Percentiles rank a stretch among this genome's conserved stretches.
phyloP scores from a whole-genome alignment of 768 basidiomycete genomes.

The Roridomyces roridus region DNA sequence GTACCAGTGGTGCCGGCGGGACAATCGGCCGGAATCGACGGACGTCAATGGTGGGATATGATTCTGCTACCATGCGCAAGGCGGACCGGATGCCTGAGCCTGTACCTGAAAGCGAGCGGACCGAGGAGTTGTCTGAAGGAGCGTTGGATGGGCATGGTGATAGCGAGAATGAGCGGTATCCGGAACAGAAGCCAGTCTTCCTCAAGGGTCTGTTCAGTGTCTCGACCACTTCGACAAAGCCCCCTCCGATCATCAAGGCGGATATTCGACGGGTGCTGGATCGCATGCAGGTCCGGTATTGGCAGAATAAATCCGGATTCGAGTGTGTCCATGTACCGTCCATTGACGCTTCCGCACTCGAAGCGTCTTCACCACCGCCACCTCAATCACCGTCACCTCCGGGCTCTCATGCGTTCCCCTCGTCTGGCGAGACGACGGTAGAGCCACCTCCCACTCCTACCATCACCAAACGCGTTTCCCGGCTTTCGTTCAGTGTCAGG shows the following conservation, averaged over 20 bases:
- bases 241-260: conserved; percentile 77
- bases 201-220: conserved; percentile 97
- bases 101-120: conserved; percentile 47
- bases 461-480: conserved; percentile 77
- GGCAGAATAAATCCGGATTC: conserved; percentile 88
- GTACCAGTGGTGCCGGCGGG: conserved; percentile 65
- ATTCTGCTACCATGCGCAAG: conserved; percentile 39
- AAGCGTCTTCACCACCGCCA: conserved; percentile 43
- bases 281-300: conserved; percentile 94
- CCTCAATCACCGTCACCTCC: conserved; percentile 19
- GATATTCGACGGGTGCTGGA: conserved; percentile 90
- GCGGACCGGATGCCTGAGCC: conserved; percentile 58
- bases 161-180: conserved; percentile 54
- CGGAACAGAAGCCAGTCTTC: conserved; percentile 82
- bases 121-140: too few species aligned
- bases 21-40: conserved; percentile 72
- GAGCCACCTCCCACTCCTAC: conserved; percentile 39
- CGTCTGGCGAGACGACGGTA: conserved; percentile 53
- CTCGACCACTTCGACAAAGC: conserved; percentile 92
- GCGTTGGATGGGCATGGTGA: conserved; percentile 35
- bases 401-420: conserved; percentile 42
- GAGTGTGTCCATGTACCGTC: conserved; percentile 96
- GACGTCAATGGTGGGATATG: conserved; percentile 68
- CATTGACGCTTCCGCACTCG: conserved; percentile 86
- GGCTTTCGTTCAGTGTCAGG: conserved; percentile 75